These are phyloP conservation scores for Magnaporthiopsis incrustans DNA, from an alignment of 2,329 filamentous ascomycete genomes.

Conservation along the genomic window DNA sequence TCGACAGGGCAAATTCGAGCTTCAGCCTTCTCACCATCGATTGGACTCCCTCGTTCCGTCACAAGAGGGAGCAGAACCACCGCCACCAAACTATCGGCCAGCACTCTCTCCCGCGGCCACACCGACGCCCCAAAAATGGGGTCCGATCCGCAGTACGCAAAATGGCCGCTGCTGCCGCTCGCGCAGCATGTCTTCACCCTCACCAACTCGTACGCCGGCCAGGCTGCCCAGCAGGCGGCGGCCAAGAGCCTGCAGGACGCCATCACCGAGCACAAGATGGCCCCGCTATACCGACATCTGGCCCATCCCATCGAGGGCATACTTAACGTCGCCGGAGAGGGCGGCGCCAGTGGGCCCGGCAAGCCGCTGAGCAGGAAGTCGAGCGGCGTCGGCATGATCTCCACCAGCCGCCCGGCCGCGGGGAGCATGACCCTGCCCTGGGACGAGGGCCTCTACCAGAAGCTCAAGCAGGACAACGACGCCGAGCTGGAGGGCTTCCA, in stretches of 20 bases:
- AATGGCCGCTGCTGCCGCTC: constrained; percentile 74
- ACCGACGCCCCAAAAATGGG: constrained; percentile 49
- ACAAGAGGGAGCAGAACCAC: background rate
- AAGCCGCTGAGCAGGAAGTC: constrained; percentile 60
- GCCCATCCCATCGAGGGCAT: constrained; percentile 77
- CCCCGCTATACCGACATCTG: constrained; percentile 76
- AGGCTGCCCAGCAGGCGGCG: constrained; percentile 58
- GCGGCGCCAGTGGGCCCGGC: constrained; percentile 37
- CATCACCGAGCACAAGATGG: constrained; percentile 79
- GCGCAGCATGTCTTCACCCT: constrained; percentile 82
- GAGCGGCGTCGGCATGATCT: constrained; percentile 67
- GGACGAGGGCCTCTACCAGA: constrained; percentile 83
- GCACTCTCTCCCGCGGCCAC: background rate
- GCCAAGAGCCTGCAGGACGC: constrained; percentile 72
- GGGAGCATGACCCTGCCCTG: constrained; percentile 64
- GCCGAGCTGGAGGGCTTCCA: constrained; percentile 67
- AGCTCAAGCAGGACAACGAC: constrained; percentile 69
- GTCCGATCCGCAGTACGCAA: constrained; percentile 77
- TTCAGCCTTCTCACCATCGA: background rate
- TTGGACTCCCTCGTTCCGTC: background rate
- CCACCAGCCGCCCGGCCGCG: constrained; percentile 56
- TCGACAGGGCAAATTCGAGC: background rate
- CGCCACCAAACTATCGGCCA: background rate
- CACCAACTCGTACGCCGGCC: constrained; percentile 68
- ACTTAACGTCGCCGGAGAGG: constrained; percentile 68